Percentiles rank a stretch among this genome's conserved stretches.
Evolutionary conservation across 2,329 filamentous ascomycete genomes (phyloP).

Genomic region (Aspergillus terreus): DNA sequence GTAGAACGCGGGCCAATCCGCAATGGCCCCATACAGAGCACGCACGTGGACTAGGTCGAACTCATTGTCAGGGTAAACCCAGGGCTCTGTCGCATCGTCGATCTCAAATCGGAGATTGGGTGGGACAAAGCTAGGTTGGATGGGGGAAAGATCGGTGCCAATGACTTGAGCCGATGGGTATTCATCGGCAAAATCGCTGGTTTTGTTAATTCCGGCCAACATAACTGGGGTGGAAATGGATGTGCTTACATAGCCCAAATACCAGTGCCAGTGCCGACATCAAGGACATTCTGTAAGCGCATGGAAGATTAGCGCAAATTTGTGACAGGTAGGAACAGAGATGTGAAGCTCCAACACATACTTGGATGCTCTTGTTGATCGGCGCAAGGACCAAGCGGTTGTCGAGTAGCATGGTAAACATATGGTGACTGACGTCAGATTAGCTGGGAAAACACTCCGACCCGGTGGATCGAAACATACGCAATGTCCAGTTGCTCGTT

Average conservation of each 20-base stretch:
- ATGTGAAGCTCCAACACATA: neutral
- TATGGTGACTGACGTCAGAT: slow-evolving; percentile 16
- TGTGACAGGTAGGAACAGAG: too few relatives aligned
- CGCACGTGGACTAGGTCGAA: slow-evolving; percentile 54
- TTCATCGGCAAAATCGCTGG: slow-evolving; percentile 29
- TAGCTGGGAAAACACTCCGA: neutral
- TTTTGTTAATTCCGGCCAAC: neutral
- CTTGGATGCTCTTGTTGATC: slow-evolving; percentile 13
- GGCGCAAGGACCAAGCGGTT: slow-evolving; percentile 18
- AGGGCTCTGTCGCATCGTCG: slow-evolving; percentile 59
- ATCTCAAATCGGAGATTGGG: slow-evolving; percentile 67
- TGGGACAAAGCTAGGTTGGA: slow-evolving; percentile 59
- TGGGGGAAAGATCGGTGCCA: slow-evolving; percentile 61
- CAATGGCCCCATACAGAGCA: slow-evolving; percentile 19
- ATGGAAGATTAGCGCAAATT: neutral
- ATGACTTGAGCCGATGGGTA: slow-evolving; percentile 54
- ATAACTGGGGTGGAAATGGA: neutral
- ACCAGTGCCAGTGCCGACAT: slow-evolving; percentile 20
- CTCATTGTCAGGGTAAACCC: slow-evolving; percentile 45
- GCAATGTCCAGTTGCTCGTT: slow-evolving; percentile 23
- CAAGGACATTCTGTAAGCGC: slow-evolving; percentile 17
- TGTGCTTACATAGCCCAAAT: slow-evolving; percentile 19
- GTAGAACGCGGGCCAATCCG: slow-evolving; percentile 22
- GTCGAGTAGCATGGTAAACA: slow-evolving; percentile 23
- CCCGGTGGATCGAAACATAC: slow-evolving; percentile 5